Percentiles rank a stretch among this genome's conserved stretches.
Conservation (phyloP, 2,329 filamentous ascomycete species). For the Neocatenulostroma microsporum region DNA sequence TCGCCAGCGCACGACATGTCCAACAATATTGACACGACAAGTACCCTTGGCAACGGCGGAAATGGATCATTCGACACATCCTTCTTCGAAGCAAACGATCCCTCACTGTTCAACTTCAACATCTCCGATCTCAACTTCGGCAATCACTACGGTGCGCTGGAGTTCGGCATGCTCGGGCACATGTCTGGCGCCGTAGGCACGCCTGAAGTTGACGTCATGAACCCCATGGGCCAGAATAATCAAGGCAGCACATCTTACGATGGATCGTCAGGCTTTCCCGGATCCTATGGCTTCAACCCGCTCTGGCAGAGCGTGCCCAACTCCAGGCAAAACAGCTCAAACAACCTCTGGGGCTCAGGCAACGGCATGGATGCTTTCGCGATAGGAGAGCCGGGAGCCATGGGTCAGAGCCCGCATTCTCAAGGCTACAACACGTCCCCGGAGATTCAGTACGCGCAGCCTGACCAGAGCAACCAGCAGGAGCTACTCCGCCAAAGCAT, state of each 20-base stretch:
- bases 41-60: slow-evolving; percentile 32
- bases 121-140: slow-evolving; percentile 90
- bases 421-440: slow-evolving; percentile 37
- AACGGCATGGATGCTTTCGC: slow-evolving; percentile 48
- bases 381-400: slow-evolving; percentile 51
- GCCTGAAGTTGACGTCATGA: slow-evolving; percentile 26
- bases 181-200: slow-evolving; percentile 68
- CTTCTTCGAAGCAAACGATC: slow-evolving; percentile 88
- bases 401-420: slow-evolving; percentile 52
- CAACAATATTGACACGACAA: slow-evolving; percentile 41
- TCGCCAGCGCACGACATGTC: slow-evolving; percentile 38
- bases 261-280: slow-evolving; percentile 17
- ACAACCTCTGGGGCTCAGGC: slow-evolving; percentile 36
- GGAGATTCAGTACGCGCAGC: slow-evolving; percentile 24
- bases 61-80: slow-evolving; percentile 43
- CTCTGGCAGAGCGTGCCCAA: slow-evolving; percentile 30
- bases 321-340: slow-evolving; percentile 37
- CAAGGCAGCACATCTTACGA: slow-evolving; percentile 25
- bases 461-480: slow-evolving; percentile 24
- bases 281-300: slow-evolving; percentile 15
- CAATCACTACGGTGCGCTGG: slow-evolving; percentile 89
- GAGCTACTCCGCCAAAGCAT: slow-evolving; percentile 27
- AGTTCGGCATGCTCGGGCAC: slow-evolving; percentile 93
- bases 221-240: slow-evolving; percentile 20
- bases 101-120: slow-evolving; percentile 91